Percentiles rank a stretch among this genome's conserved stretches.
phyloP scores from a whole-genome alignment of 345 rosid genomes.

The Murraya koenigii region DNA sequence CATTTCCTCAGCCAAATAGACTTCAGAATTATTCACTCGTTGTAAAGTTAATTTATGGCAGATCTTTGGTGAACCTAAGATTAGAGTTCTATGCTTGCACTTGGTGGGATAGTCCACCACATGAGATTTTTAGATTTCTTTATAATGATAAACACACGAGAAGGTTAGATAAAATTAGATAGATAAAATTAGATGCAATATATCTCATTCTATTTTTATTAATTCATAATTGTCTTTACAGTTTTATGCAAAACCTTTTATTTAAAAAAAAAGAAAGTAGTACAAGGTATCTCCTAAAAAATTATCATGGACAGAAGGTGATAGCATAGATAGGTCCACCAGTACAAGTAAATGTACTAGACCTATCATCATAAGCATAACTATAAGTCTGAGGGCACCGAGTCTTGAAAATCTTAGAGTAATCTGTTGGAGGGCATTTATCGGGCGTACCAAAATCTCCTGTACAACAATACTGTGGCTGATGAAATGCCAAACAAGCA shows the following conservation, averaged over 20 bases:
- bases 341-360: conserved; percentile 38
- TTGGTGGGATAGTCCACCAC: too few species aligned
- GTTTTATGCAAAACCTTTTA: not conserved
- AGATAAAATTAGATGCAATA: too few species aligned
- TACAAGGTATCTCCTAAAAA: not conserved
- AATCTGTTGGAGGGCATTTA: conserved; percentile 38
- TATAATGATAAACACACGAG: too few species aligned
- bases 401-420: conserved; percentile 41
- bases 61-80: too few species aligned
- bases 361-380: conserved; percentile 45
- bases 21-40: too few species aligned
- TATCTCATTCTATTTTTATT: too few species aligned
- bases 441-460: conserved; percentile 21
- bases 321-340: conserved; percentile 38
- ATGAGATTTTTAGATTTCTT: too few species aligned
- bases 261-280: too few species aligned
- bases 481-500: conserved; percentile 33
- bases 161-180: too few species aligned
- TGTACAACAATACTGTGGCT: conserved; percentile 47
- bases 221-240: not conserved
- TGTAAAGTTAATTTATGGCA: too few species aligned
- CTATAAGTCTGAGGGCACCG: conserved; percentile 64
- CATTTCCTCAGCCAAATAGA: too few species aligned
- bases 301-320: conserved; percentile 37
- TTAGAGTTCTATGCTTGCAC: too few species aligned